These are phyloP conservation scores for Coemansia guatemalensis DNA, from an alignment of 192 early-diverging fungal species.

Conservation along the genomic window DNA sequence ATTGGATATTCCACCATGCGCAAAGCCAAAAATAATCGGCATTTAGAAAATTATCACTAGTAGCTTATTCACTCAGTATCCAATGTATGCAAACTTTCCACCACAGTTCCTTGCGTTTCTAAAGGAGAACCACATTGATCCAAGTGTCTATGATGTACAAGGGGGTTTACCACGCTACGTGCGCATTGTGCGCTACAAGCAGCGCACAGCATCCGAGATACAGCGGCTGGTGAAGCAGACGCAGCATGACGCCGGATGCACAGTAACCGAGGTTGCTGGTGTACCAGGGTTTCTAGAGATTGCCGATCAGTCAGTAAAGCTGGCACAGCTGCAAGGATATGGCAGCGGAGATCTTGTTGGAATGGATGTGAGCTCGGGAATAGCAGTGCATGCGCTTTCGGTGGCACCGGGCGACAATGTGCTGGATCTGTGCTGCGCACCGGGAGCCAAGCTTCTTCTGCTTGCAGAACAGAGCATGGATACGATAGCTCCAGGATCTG, in stretches of 20 bases:
- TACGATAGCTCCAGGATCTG: slow-evolving; percentile 58
- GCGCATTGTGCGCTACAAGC: slow-evolving; percentile 50
- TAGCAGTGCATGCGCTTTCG: slow-evolving; percentile 78
- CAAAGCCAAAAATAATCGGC: background rate
- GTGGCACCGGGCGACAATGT: slow-evolving; percentile 78
- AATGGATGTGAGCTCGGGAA: slow-evolving; percentile 83
- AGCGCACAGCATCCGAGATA: slow-evolving; percentile 41
- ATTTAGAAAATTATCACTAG: background rate
- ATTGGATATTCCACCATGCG: no score
- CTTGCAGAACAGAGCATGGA: slow-evolving; percentile 69
- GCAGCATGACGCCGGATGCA: slow-evolving; percentile 51
- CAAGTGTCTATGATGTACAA: slow-evolving; percentile 59
- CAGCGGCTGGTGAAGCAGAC: slow-evolving; percentile 30
- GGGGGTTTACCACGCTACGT: slow-evolving; percentile 73
- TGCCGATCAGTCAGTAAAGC: slow-evolving; percentile 38
- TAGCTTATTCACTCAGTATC: no score
- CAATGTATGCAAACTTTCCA: slow-evolving; percentile 48
- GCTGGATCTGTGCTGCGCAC: slow-evolving; percentile 85
- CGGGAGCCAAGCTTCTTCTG: slow-evolving; percentile 86
- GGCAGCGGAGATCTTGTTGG: slow-evolving; percentile 57
- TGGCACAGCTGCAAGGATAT: slow-evolving; percentile 57
- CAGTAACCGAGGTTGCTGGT: slow-evolving; percentile 50
- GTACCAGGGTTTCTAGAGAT: slow-evolving; percentile 63
- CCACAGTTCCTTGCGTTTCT: slow-evolving; percentile 69
- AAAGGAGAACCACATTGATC: slow-evolving; percentile 66